These are phyloP conservation scores for Phytophthora cryptogea DNA, from an alignment of 352 stramenopile species.

Conservation along the genomic window DNA sequence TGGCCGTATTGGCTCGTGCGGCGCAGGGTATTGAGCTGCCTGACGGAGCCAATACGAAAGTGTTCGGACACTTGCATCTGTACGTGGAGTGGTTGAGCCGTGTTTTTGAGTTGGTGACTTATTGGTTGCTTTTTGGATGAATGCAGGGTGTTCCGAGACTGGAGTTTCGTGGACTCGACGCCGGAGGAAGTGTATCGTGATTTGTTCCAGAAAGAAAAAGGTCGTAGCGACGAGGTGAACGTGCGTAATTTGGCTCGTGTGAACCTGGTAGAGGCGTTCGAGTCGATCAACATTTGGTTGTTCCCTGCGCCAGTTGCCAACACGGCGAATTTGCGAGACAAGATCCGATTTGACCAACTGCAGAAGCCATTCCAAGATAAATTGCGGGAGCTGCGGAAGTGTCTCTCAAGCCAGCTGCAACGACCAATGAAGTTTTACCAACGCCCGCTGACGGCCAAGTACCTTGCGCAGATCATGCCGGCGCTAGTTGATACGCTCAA, in stretches of 20 bases:
- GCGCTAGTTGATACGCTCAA: conserved; percentile 81
- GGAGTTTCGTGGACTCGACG: conserved; percentile 87
- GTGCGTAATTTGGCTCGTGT: conserved; percentile 77
- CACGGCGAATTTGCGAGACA: conserved; percentile 76
- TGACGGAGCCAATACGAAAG: conserved; percentile 77
- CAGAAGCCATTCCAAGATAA: conserved; percentile 80
- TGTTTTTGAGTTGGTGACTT: background rate
- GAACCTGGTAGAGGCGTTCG: conserved; percentile 79
- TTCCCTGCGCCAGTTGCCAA: conserved; percentile 82
- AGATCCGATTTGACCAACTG: conserved; percentile 87
- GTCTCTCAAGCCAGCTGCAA: conserved; percentile 69
- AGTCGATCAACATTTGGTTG: conserved; percentile 88
- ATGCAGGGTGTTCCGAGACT: conserved; percentile 84
- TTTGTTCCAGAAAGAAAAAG: conserved; percentile 85
- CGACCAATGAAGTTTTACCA: conserved; percentile 80
- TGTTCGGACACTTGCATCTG: conserved; percentile 89
- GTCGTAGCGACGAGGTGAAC: conserved; percentile 78
- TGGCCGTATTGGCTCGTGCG: conserved; percentile 78
- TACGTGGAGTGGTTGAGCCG: conserved; percentile 32
- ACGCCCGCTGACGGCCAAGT: conserved; percentile 68
- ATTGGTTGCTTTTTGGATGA: conserved; percentile 1
- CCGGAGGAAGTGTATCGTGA: conserved; percentile 80
- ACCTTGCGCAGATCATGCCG: conserved; percentile 81
- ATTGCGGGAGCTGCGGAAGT: conserved; percentile 73
- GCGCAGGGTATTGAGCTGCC: conserved; percentile 82